Percentiles rank a stretch among this genome's conserved stretches.
These are phyloP conservation scores for Pisolithus orientalis DNA, from an alignment of 768 basidiomycete species.

Conservation along the genomic window DNA sequence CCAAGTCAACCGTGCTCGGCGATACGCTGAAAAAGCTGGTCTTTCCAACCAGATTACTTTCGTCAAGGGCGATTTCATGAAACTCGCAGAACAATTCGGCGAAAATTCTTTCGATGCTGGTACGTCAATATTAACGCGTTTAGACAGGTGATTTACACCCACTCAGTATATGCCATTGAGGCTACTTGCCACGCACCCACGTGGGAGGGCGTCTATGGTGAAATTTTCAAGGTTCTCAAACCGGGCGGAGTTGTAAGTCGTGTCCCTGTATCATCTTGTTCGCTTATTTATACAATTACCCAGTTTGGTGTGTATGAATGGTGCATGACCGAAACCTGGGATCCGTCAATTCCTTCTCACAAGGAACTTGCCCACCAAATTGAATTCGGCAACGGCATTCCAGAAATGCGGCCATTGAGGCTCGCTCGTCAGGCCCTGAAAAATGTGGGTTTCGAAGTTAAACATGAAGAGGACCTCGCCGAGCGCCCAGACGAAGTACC, in stretches of 20 bases:
- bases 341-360: constrained; percentile 79
- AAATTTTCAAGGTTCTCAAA: constrained; percentile 91
- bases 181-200: constrained; percentile 95
- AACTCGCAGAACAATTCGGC: constrained; percentile 85
- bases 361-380: constrained; percentile 87
- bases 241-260: constrained; percentile 81
- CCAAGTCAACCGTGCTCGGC: constrained; percentile 82
- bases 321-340: constrained; percentile 97
- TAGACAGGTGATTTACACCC: neutral
- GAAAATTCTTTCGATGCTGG: constrained; percentile 93
- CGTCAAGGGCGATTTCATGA: constrained; percentile 96
- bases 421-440: constrained; percentile 70
- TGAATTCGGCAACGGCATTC: constrained; percentile 94
- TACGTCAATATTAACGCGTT: constrained; percentile 28
- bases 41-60: constrained; percentile 74
- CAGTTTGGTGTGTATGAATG: constrained; percentile 99
- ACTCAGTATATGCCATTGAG: constrained; percentile 89
- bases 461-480: constrained; percentile 92
- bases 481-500: constrained; percentile 69
- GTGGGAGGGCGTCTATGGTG: constrained; percentile 92
- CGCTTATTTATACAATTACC: neutral
- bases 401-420: constrained; percentile 84
- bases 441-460: constrained; percentile 79
- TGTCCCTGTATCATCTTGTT: neutral
- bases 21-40: constrained; percentile 73